Evolutionary conservation across 73 alveolate genomes (phyloP).

Genomic region (Symbiodinium natans): DNA sequence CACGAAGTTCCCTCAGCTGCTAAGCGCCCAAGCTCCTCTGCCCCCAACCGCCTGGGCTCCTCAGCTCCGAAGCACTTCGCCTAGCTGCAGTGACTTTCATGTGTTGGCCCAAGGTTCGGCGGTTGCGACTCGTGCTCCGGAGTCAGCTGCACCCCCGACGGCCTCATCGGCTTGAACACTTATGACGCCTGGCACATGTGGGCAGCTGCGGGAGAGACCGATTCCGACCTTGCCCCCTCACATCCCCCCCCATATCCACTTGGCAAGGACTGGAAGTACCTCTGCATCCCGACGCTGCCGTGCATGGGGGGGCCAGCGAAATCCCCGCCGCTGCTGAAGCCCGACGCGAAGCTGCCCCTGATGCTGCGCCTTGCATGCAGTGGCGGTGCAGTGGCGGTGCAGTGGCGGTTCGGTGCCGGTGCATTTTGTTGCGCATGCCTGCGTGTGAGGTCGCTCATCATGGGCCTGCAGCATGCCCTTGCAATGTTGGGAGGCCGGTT

Average conservation of each 20-base stretch:
- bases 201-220: no score
- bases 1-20: no score
- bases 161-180: conserved; percentile 21
- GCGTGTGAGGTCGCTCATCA: conserved; percentile 15
- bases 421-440: no score
- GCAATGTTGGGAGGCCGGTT: conserved; percentile 55
- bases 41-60: no score
- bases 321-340: conserved; percentile 54
- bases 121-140: conserved; percentile 52
- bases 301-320: conserved; percentile 32
- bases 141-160: conserved; percentile 26
- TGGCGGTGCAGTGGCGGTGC: background rate
- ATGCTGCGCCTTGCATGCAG: background rate
- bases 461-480: conserved; percentile 56
- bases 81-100: no score
- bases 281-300: conserved; percentile 55
- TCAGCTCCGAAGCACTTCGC: no score
- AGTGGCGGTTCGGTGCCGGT: no score
- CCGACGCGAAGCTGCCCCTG: conserved; percentile 59
- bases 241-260: no score
- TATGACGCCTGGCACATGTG: background rate
- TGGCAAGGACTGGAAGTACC: background rate
- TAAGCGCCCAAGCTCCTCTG: no score
- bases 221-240: no score
- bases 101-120: conserved; percentile 20